These are phyloP conservation scores for Saturnispora halmiae DNA, from an alignment of 805 yeast species.

Conservation along the genomic window DNA sequence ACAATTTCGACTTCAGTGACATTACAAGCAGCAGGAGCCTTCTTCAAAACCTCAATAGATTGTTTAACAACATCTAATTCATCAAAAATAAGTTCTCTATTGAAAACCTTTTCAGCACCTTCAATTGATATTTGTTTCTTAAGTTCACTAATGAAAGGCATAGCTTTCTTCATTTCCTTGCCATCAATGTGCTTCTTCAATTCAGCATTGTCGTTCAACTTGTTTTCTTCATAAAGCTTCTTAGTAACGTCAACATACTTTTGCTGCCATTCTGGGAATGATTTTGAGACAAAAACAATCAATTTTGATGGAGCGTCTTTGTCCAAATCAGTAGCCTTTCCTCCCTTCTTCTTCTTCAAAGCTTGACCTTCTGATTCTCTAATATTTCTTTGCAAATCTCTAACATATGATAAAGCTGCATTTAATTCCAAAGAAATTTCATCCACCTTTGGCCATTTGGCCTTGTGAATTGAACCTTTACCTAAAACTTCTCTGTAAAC, in stretches of 20 bases:
- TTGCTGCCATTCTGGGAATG: slow-evolving; percentile 71
- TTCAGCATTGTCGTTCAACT: slow-evolving; percentile 54
- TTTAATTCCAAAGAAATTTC: slow-evolving; percentile 53
- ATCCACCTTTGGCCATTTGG: slow-evolving; percentile 69
- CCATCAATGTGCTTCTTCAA: slow-evolving; percentile 58
- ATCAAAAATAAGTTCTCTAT: slow-evolving; percentile 77
- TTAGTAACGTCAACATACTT: slow-evolving; percentile 59
- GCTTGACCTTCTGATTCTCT: slow-evolving; percentile 91
- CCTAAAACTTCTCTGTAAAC: slow-evolving; percentile 76
- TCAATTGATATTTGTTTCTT: slow-evolving; percentile 71
- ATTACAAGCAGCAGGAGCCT: slow-evolving; percentile 51
- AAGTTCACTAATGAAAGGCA: slow-evolving; percentile 88
- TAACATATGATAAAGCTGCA: slow-evolving; percentile 72
- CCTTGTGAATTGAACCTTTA: slow-evolving; percentile 57
- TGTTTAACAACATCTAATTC: slow-evolving; percentile 60
- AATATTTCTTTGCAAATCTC: slow-evolving; percentile 67
- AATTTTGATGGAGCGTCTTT: slow-evolving; percentile 61
- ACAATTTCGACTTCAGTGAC: slow-evolving; percentile 53
- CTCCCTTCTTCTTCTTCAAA: slow-evolving; percentile 80
- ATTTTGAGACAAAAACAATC: slow-evolving; percentile 61
- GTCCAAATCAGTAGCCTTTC: slow-evolving; percentile 68
- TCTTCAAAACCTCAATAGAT: slow-evolving; percentile 47
- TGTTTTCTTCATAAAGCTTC: slow-evolving; percentile 56
- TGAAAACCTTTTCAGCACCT: slow-evolving; percentile 70
- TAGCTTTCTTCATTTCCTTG: slow-evolving; percentile 92